Percentiles rank a stretch among this genome's conserved stretches.
Evolutionary conservation across 2,329 filamentous ascomycete species (phyloP).

Genomic region (Triangularia verruculosa): DNA sequence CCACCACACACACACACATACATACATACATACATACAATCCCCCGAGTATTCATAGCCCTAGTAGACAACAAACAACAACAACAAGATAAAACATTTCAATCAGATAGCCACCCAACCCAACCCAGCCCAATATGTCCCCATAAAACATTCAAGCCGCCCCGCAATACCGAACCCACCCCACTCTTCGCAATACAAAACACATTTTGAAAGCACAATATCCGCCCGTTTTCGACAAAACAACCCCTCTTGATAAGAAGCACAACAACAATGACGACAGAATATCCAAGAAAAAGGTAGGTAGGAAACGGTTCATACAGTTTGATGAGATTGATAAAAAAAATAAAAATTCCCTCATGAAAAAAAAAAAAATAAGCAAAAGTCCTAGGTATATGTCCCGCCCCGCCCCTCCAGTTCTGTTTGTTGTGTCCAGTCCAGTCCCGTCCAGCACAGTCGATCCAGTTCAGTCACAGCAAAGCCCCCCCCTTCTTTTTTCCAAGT

Average conservation of each 20-base stretch:
- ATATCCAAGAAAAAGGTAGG: neutral
- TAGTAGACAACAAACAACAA: neutral
- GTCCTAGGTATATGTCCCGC: neutral
- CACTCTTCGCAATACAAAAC: neutral
- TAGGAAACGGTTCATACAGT: neutral
- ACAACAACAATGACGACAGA: neutral
- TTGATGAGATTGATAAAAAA: neutral
- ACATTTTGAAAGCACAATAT: too few species aligned
- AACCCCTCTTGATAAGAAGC: too few species aligned
- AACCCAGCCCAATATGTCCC: neutral
- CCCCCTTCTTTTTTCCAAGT: neutral
- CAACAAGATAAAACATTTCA: neutral
- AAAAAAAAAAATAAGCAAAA: neutral
- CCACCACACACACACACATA: neutral
- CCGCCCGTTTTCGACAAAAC: too few species aligned
- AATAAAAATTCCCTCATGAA: neutral
- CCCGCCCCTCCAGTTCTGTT: neutral
- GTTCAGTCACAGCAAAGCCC: conserved; percentile 1
- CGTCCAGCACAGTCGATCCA: neutral
- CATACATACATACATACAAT: neutral
- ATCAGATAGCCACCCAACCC: neutral
- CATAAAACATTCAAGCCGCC: neutral
- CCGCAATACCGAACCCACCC: neutral
- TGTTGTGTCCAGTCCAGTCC: conserved; percentile 3
- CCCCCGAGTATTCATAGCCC: neutral